Conservation (phyloP, 1,284 basidiomycete species). For the Leccinum subrobustum region DNA sequence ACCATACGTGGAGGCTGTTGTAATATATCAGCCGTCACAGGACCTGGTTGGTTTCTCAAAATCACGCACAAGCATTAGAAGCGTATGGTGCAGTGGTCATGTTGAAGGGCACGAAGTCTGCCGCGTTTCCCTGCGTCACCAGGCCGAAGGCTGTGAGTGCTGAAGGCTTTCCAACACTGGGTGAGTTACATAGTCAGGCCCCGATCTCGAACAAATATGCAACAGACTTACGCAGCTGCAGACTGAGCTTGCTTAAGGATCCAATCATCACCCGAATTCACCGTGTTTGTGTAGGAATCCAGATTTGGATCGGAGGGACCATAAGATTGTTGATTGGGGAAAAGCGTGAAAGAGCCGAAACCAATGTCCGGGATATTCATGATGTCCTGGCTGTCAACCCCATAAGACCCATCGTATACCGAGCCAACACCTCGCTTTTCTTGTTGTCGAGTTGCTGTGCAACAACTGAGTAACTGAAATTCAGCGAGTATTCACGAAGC, state of each 20-base stretch:
- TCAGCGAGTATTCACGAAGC: conserved; percentile 1
- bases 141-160: conserved; percentile 58
- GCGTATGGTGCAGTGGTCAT: conserved; percentile 44
- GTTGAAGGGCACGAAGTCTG: conserved; percentile 62
- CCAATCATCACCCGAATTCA: conserved; percentile 54
- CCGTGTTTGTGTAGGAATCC: conserved; percentile 48
- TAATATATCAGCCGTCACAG: conserved; percentile 3
- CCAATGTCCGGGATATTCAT: conserved; percentile 53
- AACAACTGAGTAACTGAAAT: conserved; percentile 1
- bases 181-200: conserved; percentile 10
- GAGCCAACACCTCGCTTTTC: conserved; percentile 39
- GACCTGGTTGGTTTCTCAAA: neutral
- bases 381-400: conserved; percentile 71
- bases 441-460: conserved; percentile 47
- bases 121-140: conserved; percentile 52
- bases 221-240: conserved; percentile 41
- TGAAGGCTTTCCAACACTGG: conserved; percentile 58
- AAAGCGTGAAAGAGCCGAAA: conserved; percentile 59
- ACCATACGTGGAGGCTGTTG: conserved; percentile 31
- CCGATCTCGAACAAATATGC: neutral
- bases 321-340: conserved; percentile 65
- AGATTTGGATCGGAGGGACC: conserved; percentile 44
- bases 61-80: conserved; percentile 34
- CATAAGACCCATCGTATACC: conserved; percentile 55
- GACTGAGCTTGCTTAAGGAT: conserved; percentile 48